A percentile compares a stretch with the other conserved stretches of the same genome.
Conservation (phyloP, 768 basidiomycete species). For the Chalciporus sphaerocephalus region DNA sequence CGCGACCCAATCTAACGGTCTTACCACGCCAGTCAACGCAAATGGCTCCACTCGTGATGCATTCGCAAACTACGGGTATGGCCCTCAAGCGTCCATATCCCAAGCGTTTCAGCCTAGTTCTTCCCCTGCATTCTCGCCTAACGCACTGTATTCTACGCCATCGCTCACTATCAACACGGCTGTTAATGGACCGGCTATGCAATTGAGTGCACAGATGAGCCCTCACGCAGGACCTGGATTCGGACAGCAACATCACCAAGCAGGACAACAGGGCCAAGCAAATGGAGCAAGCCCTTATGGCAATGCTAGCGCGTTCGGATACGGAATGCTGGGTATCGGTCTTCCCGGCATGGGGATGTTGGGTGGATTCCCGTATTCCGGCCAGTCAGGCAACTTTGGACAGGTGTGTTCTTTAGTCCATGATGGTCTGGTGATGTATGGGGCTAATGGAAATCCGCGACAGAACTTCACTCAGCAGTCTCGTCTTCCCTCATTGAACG, state of each 20-base stretch:
- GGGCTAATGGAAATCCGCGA: slow-evolving; percentile 5
- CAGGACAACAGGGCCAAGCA: slow-evolving; percentile 33
- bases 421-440: neutral
- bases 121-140: slow-evolving; percentile 48
- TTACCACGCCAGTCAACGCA: slow-evolving; percentile 34
- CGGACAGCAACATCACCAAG: slow-evolving; percentile 39
- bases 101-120: slow-evolving; percentile 48
- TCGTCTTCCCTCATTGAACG: slow-evolving; percentile 60
- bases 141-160: slow-evolving; percentile 70
- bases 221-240: slow-evolving; percentile 60
- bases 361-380: slow-evolving; percentile 66
- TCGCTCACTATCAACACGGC: slow-evolving; percentile 63
- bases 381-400: slow-evolving; percentile 65
- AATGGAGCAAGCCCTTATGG: slow-evolving; percentile 52
- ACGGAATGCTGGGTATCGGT: slow-evolving; percentile 80
- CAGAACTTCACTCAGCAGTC: slow-evolving; percentile 43
- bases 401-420: slow-evolving; percentile 42
- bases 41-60: slow-evolving; percentile 53
- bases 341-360: slow-evolving; percentile 71
- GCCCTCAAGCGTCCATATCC: slow-evolving; percentile 62
- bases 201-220: slow-evolving; percentile 59
- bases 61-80: slow-evolving; percentile 86
- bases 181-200: slow-evolving; percentile 40
- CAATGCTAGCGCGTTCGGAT: slow-evolving; percentile 49
- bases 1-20: slow-evolving; percentile 35